Percentiles rank a stretch among this genome's conserved stretches.
Conservation (phyloP, 1,139 yeast genomes). For the Hemisphaericaspora xylanilytica region DNA sequence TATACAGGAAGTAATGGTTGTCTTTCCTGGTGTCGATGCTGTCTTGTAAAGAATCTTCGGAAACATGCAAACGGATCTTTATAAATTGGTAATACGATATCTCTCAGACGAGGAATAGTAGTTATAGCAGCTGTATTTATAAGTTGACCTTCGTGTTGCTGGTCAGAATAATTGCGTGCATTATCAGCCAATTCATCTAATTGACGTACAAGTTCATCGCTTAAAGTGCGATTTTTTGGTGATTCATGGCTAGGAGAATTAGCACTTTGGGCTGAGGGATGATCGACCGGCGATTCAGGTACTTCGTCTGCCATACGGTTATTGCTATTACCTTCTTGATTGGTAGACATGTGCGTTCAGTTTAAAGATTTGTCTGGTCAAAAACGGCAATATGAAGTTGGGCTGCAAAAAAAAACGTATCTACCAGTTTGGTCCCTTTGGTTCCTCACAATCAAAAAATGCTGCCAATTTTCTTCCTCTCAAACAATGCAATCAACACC, state of each 20-base stretch:
- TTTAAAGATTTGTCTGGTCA: no score
- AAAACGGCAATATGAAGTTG: background rate
- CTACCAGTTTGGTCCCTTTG: no score
- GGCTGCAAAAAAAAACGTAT: constrained; percentile 6
- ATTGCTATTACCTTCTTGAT: background rate
- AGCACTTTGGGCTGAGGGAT: background rate
- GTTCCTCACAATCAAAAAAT: background rate
- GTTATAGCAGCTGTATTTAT: background rate
- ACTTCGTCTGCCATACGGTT: background rate
- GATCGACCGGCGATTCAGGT: background rate
- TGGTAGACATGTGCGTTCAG: constrained; percentile 2
- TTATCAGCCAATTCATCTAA: constrained; percentile 2
- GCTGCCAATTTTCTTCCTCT: no score
- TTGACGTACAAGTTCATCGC: constrained; percentile 2
- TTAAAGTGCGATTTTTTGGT: background rate
- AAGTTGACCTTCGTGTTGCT: no score
- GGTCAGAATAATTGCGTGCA: constrained; percentile 5
- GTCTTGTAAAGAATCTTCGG: constrained; percentile 4
- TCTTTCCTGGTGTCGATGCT: background rate
- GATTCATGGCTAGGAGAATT: background rate
- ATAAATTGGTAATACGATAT: constrained; percentile 1
- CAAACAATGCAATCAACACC: no score
- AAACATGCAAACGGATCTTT: constrained; percentile 4
- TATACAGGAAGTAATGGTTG: constrained; percentile 4
- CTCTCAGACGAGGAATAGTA: constrained; percentile 1